These are phyloP conservation scores for Serendipita vermifera DNA, from an alignment of 768 basidiomycete genomes.

Conservation along the genomic window DNA sequence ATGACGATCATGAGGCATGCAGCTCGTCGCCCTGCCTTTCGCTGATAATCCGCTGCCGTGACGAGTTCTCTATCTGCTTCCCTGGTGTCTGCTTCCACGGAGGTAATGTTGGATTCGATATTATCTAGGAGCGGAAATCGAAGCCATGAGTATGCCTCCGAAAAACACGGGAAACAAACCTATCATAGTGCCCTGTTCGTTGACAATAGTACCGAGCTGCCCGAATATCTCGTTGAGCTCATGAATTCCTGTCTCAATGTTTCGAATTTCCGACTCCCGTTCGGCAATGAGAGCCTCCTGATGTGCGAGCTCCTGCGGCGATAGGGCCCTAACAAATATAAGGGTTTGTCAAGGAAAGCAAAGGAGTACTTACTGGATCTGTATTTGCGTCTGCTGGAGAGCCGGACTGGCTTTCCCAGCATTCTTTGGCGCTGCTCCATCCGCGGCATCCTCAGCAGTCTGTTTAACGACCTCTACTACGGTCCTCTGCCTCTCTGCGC, in stretches of 20 bases:
- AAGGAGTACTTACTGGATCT: conserved; percentile 15
- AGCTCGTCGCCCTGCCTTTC: conserved; percentile 81
- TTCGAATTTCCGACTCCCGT: conserved; percentile 85
- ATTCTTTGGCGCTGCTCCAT: not conserved
- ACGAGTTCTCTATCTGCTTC: conserved; percentile 77
- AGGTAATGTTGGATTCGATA: conserved; percentile 86
- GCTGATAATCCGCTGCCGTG: conserved; percentile 85
- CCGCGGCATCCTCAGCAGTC: conserved; percentile 54
- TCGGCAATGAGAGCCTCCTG: conserved; percentile 93
- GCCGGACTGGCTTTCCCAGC: conserved; percentile 1
- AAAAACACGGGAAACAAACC: conserved; percentile 40
- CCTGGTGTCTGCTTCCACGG: conserved; percentile 67
- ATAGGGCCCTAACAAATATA: conserved; percentile 40
- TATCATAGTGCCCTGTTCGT: conserved; percentile 88
- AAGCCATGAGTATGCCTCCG: not conserved
- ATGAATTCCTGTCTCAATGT: conserved; percentile 94
- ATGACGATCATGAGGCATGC: conserved; percentile 83
- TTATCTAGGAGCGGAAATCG: conserved; percentile 46
- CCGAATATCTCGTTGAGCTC: conserved; percentile 94
- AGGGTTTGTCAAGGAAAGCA: not conserved
- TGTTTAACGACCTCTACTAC: conserved; percentile 79
- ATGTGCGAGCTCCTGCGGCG: conserved; percentile 84
- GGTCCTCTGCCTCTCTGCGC: conserved; percentile 78
- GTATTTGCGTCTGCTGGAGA: conserved; percentile 17
- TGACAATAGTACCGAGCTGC: conserved; percentile 86